Evolutionary conservation across 345 rosid species (phyloP).

Genomic region (Orychophragmus violaceus): DNA sequence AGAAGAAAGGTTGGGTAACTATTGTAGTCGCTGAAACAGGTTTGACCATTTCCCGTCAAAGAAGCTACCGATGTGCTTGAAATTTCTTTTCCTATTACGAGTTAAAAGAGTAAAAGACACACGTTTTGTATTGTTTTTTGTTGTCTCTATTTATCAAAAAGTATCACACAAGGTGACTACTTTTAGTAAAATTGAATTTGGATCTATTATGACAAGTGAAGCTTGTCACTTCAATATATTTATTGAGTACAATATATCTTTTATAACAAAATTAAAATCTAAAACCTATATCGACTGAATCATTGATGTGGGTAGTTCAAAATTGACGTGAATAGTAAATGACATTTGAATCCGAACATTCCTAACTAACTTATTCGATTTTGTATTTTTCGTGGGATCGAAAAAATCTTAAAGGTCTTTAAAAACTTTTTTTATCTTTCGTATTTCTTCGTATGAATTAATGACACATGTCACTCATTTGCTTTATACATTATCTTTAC

Average conservation of each 20-base stretch:
- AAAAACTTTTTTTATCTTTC: too few relatives aligned
- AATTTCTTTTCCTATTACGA: conserved; percentile 2
- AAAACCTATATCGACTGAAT: too few relatives aligned
- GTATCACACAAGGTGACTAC: not conserved
- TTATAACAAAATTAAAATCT: too few relatives aligned
- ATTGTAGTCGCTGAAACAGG: conserved; percentile 13
- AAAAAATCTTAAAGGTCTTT: too few relatives aligned
- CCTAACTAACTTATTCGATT: too few relatives aligned
- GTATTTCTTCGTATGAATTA: too few relatives aligned
- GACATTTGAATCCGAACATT: too few relatives aligned
- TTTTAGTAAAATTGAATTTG: not conserved
- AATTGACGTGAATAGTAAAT: too few relatives aligned
- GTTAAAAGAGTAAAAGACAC: not conserved
- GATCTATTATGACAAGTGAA: not conserved
- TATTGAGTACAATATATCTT: not conserved
- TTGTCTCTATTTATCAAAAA: not conserved
- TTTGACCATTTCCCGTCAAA: conserved; percentile 36
- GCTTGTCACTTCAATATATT: not conserved
- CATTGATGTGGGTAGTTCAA: too few relatives aligned
- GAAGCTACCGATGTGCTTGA: conserved; percentile 17
- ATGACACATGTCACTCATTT: too few relatives aligned
- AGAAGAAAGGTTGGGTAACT: conserved; percentile 1
- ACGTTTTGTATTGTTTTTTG: not conserved
- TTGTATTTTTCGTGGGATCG: too few relatives aligned
- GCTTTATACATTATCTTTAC: too few relatives aligned